These are phyloP conservation scores for Stagonosporopsis tanaceti DNA, from an alignment of 2,329 filamentous ascomycete genomes.

Conservation along the genomic window DNA sequence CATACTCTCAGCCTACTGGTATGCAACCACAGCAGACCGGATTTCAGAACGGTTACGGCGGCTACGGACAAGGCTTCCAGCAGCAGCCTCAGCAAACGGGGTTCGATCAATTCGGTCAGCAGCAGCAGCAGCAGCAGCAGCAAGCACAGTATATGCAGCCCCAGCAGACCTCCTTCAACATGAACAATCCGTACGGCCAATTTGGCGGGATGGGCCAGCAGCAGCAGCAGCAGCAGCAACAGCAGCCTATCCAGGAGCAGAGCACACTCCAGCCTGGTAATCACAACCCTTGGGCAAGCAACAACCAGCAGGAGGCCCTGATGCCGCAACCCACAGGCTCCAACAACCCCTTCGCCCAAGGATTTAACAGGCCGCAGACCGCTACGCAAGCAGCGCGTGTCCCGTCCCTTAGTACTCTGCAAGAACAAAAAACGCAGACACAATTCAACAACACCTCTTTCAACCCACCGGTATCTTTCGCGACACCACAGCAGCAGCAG, in stretches of 20 bases:
- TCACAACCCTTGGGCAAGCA: constrained; percentile 88
- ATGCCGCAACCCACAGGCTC: constrained; percentile 90
- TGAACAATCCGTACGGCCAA: constrained; percentile 51
- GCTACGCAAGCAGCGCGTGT: constrained; percentile 65
- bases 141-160: constrained; percentile 59
- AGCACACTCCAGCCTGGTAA: constrained; percentile 76
- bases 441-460: constrained; percentile 64
- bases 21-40: constrained; percentile 68
- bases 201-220: constrained; percentile 42
- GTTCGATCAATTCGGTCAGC: constrained; percentile 65
- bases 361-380: constrained; percentile 68
- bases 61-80: constrained; percentile 61
- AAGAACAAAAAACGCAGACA: constrained; percentile 82
- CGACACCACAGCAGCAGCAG: constrained; percentile 41
- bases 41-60: constrained; percentile 73
- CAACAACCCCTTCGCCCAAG: constrained; percentile 92
- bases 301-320: constrained; percentile 69
- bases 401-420: constrained; percentile 76
- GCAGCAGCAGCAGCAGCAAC: constrained; percentile 42
- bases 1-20: constrained; percentile 81
- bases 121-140: constrained; percentile 39
- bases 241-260: constrained; percentile 62
- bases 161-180: constrained; percentile 66
- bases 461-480: constrained; percentile 57
- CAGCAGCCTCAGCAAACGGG: constrained; percentile 68